These are phyloP conservation scores for Miscanthus lutarioriparius DNA, from an alignment of 176 grass and related monocot genomes.

Conservation along the genomic window DNA sequence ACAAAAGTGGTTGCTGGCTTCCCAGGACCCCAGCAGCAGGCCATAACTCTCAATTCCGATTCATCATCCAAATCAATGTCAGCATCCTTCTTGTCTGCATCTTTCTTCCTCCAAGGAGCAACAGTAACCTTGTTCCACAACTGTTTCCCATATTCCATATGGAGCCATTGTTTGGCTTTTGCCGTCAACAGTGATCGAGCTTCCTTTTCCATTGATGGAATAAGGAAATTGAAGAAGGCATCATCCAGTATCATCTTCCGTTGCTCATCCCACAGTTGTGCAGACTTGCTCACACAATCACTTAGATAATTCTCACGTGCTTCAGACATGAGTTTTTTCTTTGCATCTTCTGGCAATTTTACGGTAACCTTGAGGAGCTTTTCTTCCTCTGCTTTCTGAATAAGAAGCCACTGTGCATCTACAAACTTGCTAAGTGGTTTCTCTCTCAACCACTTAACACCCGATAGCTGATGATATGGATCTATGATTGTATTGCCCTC, in stretches of 20 bases:
- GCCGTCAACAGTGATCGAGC: slow-evolving; percentile 62
- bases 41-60: slow-evolving; percentile 86
- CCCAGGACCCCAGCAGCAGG: slow-evolving; percentile 96
- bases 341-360: slow-evolving; percentile 73
- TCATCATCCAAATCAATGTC: slow-evolving; percentile 73
- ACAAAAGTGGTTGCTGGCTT: slow-evolving; percentile 95
- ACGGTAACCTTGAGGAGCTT: slow-evolving; percentile 91
- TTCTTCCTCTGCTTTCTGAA: slow-evolving; percentile 99
- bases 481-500: slow-evolving; percentile 80
- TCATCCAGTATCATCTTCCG: slow-evolving; percentile 96
- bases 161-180: slow-evolving; percentile 78
- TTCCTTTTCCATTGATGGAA: slow-evolving; percentile 95
- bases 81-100: slow-evolving; percentile 53
- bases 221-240: slow-evolving; percentile 75
- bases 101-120: slow-evolving; percentile 87
- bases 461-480: slow-evolving; percentile 71
- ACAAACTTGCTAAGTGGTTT: slow-evolving; percentile 84
- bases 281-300: slow-evolving; percentile 93
- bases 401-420: slow-evolving; percentile 91
- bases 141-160: slow-evolving; percentile 81
- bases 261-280: slow-evolving; percentile 94
- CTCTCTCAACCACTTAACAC: slow-evolving; percentile 75
- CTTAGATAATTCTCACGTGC: slow-evolving; percentile 89
- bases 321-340: slow-evolving; percentile 76
- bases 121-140: slow-evolving; percentile 81